phyloP scores from a whole-genome alignment of 345 rosid genomes.

The Arabis alpina region DNA sequence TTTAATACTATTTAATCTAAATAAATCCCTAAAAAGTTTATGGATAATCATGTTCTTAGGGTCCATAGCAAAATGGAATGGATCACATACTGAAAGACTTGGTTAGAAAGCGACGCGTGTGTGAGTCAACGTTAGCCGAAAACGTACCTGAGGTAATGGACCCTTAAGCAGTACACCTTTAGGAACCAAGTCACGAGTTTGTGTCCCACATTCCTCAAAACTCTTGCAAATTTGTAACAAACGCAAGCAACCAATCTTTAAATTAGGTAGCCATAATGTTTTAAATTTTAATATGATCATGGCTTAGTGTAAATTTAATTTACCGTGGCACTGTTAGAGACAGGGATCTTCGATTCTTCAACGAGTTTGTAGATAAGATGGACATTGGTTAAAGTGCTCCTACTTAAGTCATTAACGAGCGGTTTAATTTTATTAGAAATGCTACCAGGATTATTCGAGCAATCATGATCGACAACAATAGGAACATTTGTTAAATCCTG shows the following conservation, averaged over 20 bases:
- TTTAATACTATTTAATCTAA: too few species aligned
- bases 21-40: too few species aligned
- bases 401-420: not conserved
- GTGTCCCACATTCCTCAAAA: not conserved
- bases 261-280: not conserved
- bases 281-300: not conserved
- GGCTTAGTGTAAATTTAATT: not conserved
- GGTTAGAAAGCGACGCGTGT: not conserved
- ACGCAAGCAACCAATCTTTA: not conserved
- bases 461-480: not conserved
- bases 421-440: not conserved
- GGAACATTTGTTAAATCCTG: too few species aligned
- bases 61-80: too few species aligned
- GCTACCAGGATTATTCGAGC: not conserved
- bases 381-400: not conserved
- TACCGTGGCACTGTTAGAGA: not conserved
- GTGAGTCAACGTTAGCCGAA: not conserved
- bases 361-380: too few species aligned
- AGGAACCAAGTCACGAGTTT: not conserved
- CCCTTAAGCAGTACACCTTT: not conserved
- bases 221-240: not conserved
- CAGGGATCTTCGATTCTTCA: too few species aligned
- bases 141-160: not conserved
- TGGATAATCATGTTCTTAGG: too few species aligned
- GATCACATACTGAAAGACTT: not conserved